Percentiles rank a stretch among this genome's conserved stretches.
Conservation (phyloP, 352 stramenopile species). For the Globisporangium nodosum region DNA sequence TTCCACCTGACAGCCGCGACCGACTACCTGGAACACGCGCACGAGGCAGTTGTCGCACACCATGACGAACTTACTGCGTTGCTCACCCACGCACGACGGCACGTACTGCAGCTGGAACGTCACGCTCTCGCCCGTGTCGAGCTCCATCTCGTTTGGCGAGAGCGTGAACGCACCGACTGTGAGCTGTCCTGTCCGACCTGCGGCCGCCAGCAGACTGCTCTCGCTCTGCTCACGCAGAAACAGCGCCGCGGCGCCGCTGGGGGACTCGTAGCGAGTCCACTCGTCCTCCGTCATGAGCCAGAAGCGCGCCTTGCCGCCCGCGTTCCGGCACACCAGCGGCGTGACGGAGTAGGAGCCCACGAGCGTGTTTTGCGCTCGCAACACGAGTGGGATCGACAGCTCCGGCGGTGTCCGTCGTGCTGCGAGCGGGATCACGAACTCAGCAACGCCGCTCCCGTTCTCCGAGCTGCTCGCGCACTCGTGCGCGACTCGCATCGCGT, state of each 20-base stretch:
- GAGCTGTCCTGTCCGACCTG: neutral
- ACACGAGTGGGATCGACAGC: conserved; percentile 55
- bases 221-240: conserved; percentile 5
- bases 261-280: conserved; percentile 35
- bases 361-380: conserved; percentile 54
- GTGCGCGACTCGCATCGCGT: conserved; percentile 48
- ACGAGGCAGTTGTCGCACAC: conserved; percentile 85
- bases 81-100: conserved; percentile 48
- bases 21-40: conserved; percentile 58
- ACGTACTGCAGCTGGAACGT: conserved; percentile 47
- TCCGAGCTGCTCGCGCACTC: conserved; percentile 25
- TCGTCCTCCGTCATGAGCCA: conserved; percentile 61
- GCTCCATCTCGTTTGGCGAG: conserved; percentile 47
- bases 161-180: conserved; percentile 46
- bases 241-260: conserved; percentile 3
- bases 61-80: conserved; percentile 63
- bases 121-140: conserved; percentile 34
- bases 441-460: neutral
- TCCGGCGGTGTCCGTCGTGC: conserved; percentile 50
- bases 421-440: conserved; percentile 38
- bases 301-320: conserved; percentile 54
- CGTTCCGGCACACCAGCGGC: conserved; percentile 46
- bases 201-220: neutral
- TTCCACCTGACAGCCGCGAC: conserved; percentile 64
- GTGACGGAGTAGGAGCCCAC: conserved; percentile 50